Evolutionary conservation across 805 yeast genomes (phyloP), one percentile per base, ranked within the genome.

Genomic region (Schwanniomyces yamadae): DNA sequence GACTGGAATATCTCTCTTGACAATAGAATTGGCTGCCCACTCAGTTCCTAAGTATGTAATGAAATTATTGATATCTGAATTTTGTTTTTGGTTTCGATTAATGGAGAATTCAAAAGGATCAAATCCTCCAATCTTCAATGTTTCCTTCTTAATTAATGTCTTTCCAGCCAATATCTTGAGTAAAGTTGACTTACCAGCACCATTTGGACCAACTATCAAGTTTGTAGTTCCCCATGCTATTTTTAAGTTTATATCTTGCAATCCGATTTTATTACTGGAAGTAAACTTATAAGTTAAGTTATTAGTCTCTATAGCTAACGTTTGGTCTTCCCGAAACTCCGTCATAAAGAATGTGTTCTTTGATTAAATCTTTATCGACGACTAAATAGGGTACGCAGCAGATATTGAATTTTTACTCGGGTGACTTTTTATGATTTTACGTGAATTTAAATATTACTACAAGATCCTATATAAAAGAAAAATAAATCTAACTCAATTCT

Each of bases 141-240:
- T 59, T 0, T 96, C 97, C 11, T 75, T 66, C 38, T 80, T 77
- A 42, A 95, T 82, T 40, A 93, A 71, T 6, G 93, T 88, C 52
- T 91, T 91, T 3, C 99, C 99, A 0, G 97, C 95, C 13, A 93
- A 66, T 12, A 93, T 75, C 55, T 80, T 78, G 44, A 93, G 69
- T 28, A 93, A 58, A 0, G 99, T 93, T 1, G 96, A 86, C 58
- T 93, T 93, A 4, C 99, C 98, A 1, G 99, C 98, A 13, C 99
- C 99, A 50, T 90, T 90, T 9, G 98, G 95, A 0, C 99, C 99
- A 16, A 93, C 73, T 6, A 93, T 59, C 23, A 93, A 66, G 8
- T 90, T 78, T 41, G 96, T 73, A 1, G 91, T 76, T 5, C 84
- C 80, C 73, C 84, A 77, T 1, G 82, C 79, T 14, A 93, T 71